These are phyloP conservation scores for Coriaria nepalensis DNA, from an alignment of 306 rosid species.

Conservation along the genomic window DNA sequence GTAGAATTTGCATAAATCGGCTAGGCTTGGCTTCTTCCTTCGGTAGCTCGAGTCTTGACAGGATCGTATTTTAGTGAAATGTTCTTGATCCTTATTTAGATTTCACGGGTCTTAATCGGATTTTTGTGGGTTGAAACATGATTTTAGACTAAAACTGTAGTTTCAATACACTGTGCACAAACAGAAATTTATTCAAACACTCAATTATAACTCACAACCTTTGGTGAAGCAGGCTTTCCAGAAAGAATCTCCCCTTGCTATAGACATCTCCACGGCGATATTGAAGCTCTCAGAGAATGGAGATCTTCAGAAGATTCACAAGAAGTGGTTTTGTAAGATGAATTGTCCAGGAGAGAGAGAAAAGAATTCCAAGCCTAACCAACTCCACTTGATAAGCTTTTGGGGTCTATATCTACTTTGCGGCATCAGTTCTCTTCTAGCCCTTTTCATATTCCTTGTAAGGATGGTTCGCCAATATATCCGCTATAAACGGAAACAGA, in stretches of 20 bases:
- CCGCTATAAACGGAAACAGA: slow-evolving; percentile 38
- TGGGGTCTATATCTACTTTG: slow-evolving; percentile 81
- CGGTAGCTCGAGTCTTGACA: no score
- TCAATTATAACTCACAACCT: no score
- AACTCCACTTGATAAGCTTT: slow-evolving; percentile 60
- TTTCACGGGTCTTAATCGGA: no score
- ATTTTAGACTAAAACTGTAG: no score
- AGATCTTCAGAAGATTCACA: slow-evolving; percentile 52
- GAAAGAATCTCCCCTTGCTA: slow-evolving; percentile 74
- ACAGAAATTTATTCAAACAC: no score
- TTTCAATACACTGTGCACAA: no score
- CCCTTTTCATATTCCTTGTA: slow-evolving; percentile 43
- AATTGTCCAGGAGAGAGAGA: slow-evolving; percentile 56
- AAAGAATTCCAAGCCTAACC: slow-evolving; percentile 34
- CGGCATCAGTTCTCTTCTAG: slow-evolving; percentile 25
- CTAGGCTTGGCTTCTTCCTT: no score
- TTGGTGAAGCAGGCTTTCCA: slow-evolving; percentile 65
- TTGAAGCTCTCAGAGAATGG: slow-evolving; percentile 73
- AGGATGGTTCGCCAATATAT: slow-evolving; percentile 40
- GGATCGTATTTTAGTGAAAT: no score
- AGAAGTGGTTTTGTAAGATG: slow-evolving; percentile 70
- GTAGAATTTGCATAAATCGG: no score
- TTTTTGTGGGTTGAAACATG: no score
- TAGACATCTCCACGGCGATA: slow-evolving; percentile 87
- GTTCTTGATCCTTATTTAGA: no score